Evolutionary conservation across 1,139 yeast genomes (phyloP), one percentile per base, ranked within the genome.

Genomic region (Yamadazyma dushanensis): DNA sequence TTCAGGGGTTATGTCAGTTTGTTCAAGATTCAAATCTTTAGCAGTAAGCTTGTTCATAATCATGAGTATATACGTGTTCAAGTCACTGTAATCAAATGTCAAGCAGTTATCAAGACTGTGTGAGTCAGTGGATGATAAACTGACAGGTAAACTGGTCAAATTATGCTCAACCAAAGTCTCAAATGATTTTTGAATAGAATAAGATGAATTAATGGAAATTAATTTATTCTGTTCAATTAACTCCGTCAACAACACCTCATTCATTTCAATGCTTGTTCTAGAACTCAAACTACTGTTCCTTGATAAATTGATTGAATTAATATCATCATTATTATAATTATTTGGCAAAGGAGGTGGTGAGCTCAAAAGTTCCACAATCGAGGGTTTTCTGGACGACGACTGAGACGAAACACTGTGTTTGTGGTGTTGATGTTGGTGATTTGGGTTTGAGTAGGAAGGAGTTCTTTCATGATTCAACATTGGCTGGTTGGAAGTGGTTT

Each of bases 31-130:
- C 58, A 56, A 62, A 26, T 70, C 75, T 16, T 48, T 52, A 18
- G 73, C 56, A 18, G 61, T 61, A 21, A 80, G 70, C 51, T 80
- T 82, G 49, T 88, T 85, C 70, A 86, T 70, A 16, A 87, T 85
- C 44, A 87, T 64, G 45, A 87, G 65, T 46, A 87, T 66, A 57
- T 88, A 89, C 8, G 97, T 82, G 54, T 87, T 89, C 57, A 92
- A 73, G 61, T 92, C 97, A 20, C 94, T 78, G 61, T 88, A 92
- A 60, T 92, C 97, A 60, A 92, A 92, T 1, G 96, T 84, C 40
- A 80, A 65, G 51, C 94, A 84, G 47, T 83, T 76, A 29, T 54
- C 46, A 47, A 80, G 66, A 49, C 77, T 83, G 33, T 71, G 64
- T 3, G 70, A 37, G 37, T 51, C 53, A 4, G 32, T 29, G 5